Evolutionary conservation across 768 basidiomycete species (phyloP), one percentile per base, ranked within the genome.

Genomic region (Omphalotus guepiniiformis): DNA sequence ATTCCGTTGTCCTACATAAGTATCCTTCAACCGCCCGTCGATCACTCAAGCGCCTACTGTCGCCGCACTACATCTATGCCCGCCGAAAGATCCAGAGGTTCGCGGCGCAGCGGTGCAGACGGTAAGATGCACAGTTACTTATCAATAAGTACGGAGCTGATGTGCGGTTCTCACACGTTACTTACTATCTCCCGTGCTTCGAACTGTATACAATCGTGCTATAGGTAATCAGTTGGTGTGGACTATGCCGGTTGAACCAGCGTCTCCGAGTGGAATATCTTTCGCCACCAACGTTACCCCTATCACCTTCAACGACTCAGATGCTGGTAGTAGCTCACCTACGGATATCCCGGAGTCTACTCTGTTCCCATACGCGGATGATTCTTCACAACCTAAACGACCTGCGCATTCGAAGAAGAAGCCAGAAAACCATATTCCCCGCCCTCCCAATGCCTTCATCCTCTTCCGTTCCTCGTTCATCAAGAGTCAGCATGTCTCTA

Each of bases 401-500:
- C 62, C 71, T 5, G 73, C 75, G 0, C 85, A 87, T 56, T 69
- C 75, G 39, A 85, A 80, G 71, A 84, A 85, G 67, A 85, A 83
- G 60, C 76, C 79, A 12, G 78, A 80, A 22, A 78, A 84, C 53
- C 85, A 89, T 61, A 86, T 91, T 53, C 88, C 88, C 15, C 85
- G 88, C 35, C 88, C 88, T 1, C 85, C 88, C 2, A 90, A 91
- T 58, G 88, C 88, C 21, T 91, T 91, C 68, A 91, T 90, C 59
- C 76, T 91, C 57, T 91, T 90, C 73, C 83, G 88, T 52, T 86
- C 85, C 0, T 82, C 83, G 0, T 89, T 89, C 65, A 86, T 89
- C 63, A 86, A 85, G 67, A 76, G 71, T 55, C 82, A 86, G 56
- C 84, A 85, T 55, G 85, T 90, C 53, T 81, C 85, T 7, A 78